Evolutionary conservation across 768 basidiomycete genomes (phyloP), one percentile per base, ranked within the genome.

Genomic region (Boletus tylopilopsis): DNA sequence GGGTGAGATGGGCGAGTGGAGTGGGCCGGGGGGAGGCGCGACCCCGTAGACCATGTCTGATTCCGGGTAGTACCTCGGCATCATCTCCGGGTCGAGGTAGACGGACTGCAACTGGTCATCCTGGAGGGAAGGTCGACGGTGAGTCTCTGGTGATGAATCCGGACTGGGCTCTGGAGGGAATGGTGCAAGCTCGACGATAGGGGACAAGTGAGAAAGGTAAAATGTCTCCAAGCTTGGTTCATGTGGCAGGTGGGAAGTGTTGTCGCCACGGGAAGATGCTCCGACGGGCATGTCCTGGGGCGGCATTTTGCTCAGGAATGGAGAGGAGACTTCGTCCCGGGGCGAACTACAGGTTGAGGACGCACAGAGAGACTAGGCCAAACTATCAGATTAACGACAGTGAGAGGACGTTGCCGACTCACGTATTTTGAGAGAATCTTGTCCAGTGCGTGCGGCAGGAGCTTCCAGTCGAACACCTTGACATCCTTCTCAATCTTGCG

Each of bases 401-500:
- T 19, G 21, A 40, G n/a, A 3, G 13, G n/a, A 37, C 15, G 47
- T 42, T 35, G 25, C 5, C 21, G 22, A 75, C 86, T 57, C 58
- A 90, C 89, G 62, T 90, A 91, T 90, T 89, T 89, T 4, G 84
- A 82, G 19, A 90, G 73, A 50, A 90, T 87, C 66, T 89, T 90
- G 40, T 87, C 83, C 45, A 91, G 67, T 0, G 87, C 87, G 54
- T 82, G 79, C 16, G 77, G 77, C n/a, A 91, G 73, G 38, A 79
- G 66, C 24, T 73, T 74, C 89, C 89, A 91, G 34, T 82, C 79
- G 58, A 91, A 91, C 8, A 90, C 85, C 66, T 91, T 91, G 62
- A 99, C 78, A 61, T 97, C 93, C 76, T 98, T 97, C 64, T 97
- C 95, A 54, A 98, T 99, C 64, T 94, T 94, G 47, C 95, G 78